phyloP scores from a whole-genome alignment of 441 rosid species.

The Jatropha multifida region DNA sequence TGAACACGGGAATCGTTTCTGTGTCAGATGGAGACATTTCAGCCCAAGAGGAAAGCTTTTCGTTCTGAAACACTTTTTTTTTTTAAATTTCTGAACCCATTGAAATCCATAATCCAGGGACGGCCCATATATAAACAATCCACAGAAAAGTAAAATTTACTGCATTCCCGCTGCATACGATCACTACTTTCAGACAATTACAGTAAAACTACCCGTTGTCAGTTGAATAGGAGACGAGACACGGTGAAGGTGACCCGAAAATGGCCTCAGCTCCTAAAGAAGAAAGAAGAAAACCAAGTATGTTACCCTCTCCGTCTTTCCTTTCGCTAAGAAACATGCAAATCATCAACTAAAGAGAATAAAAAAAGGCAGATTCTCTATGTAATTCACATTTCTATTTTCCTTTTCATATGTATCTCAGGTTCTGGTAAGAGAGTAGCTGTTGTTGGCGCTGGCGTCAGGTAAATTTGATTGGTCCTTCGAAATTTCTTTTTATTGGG shows the following conservation, averaged over 20 bases:
- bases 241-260: background rate
- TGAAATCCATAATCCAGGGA: no score
- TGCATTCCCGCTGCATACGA: no score
- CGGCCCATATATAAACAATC: no score
- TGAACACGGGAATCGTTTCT: no score
- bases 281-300: constrained; percentile 31
- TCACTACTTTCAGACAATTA: no score
- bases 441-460: constrained; percentile 88
- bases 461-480: constrained; percentile 37
- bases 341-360: background rate
- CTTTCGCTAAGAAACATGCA: background rate
- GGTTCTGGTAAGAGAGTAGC: constrained; percentile 70
- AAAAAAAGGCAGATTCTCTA: background rate
- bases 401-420: background rate
- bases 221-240: background rate
- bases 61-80: no score
- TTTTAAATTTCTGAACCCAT: no score
- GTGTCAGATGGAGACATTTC: no score
- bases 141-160: no score
- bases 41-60: no score
- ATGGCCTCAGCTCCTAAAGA: constrained; percentile 36
- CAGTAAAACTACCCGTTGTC: background rate
- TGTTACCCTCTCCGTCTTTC: background rate
- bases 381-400: background rate
- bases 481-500: background rate